These are phyloP conservation scores for Nitzschia sp. DNA, from an alignment of 108 stramenopile species.

Conservation along the genomic window DNA sequence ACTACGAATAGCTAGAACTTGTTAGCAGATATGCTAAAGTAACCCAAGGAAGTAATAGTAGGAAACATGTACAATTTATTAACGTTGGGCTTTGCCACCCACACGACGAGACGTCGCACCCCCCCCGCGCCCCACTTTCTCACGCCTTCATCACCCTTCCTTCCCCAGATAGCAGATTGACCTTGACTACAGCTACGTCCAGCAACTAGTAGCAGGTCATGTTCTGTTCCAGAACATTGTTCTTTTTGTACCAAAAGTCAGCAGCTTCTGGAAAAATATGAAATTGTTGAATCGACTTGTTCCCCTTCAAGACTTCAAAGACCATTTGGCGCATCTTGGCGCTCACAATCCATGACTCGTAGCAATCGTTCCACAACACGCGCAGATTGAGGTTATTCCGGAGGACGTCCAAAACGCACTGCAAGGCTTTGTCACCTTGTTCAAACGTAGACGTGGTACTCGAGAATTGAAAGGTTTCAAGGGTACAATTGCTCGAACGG, in stretches of 20 bases:
- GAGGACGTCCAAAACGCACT: not conserved
- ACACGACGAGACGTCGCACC: too few species aligned
- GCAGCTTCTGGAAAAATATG: slow-evolving; percentile 1
- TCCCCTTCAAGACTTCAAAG: not conserved
- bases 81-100: too few species aligned
- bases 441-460: not conserved
- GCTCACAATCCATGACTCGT: slow-evolving; percentile 1
- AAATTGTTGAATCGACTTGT: slow-evolving; percentile 8
- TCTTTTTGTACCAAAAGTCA: not conserved
- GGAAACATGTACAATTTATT: too few species aligned
- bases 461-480: slow-evolving; percentile 14
- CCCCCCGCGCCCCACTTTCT: too few species aligned
- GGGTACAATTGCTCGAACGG: not conserved
- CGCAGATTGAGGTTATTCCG: not conserved
- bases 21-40: too few species aligned
- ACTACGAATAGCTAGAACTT: too few species aligned
- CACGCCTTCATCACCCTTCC: too few species aligned
- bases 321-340: not conserved
- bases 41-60: too few species aligned
- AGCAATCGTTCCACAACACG: slow-evolving; percentile 9
- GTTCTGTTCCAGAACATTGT: not conserved
- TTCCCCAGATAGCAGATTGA: too few species aligned
- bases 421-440: not conserved
- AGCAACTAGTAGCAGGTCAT: too few species aligned
- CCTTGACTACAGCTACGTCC: too few species aligned